Evolutionary conservation across 192 early-diverging fungal species (phyloP), one percentile per base, ranked within the genome.

Genomic region (Rhizophagus sp.): DNA sequence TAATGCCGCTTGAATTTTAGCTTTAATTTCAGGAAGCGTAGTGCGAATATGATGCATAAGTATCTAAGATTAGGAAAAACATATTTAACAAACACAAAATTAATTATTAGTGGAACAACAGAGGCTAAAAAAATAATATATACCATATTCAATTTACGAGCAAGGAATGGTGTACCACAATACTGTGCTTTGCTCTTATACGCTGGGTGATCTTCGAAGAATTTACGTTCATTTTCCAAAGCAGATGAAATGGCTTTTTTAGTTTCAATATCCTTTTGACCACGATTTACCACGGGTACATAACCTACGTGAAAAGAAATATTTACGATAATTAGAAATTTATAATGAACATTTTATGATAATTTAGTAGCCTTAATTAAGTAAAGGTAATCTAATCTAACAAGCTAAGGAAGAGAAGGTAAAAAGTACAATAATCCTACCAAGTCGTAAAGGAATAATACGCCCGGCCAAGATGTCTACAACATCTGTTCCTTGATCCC

Each of bases 31-130:
- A 36, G 98, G 98, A 36, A 99, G 87, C 24, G 97, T 99, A 81
- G 94, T 96, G 71, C 93, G 92, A 85, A 99, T 99, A 84, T 99
- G 98, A 89, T 98, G 96, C 97, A 98, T 99, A 75, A 99, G 89
- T 69, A 99, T 96, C 94, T 95, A 84, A 41, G 39, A 41, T 41
- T 41, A 36, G 30, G 36, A 36, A 36, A 36, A 5, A 36, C 36
- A 36, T 36, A 5, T 36, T 36, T 36, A 41, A 41, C 7, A 41
- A 6, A 41, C 0, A 7, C 39, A 41, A 41, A 41, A 7, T 41
- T 41, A 8, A 41, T 41, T 7, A 41, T 7, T 41, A 4, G 39
- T 41, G 5, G 6, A 41, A 41, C 0, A 41, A 41, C 39, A 8
- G 6, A 41, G 6, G 39, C 39, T 41, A 41, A 24, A 22, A 57